Conservation (phyloP, 1,284 basidiomycete genomes). For the Microbotryum lychnidis-dioicae region DNA sequence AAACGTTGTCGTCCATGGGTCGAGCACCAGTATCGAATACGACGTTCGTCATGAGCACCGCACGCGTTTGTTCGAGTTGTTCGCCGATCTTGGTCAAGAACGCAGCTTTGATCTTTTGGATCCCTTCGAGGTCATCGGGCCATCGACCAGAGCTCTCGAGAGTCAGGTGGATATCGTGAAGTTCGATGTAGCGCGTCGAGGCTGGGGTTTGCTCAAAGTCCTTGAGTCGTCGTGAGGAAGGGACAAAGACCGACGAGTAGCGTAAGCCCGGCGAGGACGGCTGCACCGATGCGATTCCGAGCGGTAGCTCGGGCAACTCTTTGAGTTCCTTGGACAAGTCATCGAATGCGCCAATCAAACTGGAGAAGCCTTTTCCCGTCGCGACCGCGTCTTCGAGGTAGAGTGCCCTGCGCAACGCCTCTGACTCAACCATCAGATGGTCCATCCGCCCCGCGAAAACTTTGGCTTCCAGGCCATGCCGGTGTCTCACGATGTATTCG, state of each 20-base stretch:
- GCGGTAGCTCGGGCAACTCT: conserved; percentile 61
- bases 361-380: conserved; percentile 52
- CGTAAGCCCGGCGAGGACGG: conserved; percentile 68
- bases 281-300: conserved; percentile 67
- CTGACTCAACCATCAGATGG: conserved; percentile 50
- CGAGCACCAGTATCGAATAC: conserved; percentile 44
- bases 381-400: conserved; percentile 39
- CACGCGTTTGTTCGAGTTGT: conserved; percentile 53
- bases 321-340: conserved; percentile 68
- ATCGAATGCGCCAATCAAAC: conserved; percentile 72
- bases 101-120: conserved; percentile 92
- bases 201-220: conserved; percentile 38
- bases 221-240: conserved; percentile 48
- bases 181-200: conserved; percentile 55
- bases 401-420: conserved; percentile 34
- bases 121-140: conserved; percentile 88
- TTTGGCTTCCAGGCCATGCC: conserved; percentile 56
- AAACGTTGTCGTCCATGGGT: conserved; percentile 60
- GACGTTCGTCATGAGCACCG: conserved; percentile 46
- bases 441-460: conserved; percentile 56
- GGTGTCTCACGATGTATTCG: conserved; percentile 61
- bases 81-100: conserved; percentile 51
- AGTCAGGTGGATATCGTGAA: conserved; percentile 67
- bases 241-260: conserved; percentile 69
- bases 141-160: conserved; percentile 86